Conservation (phyloP, 768 basidiomycete species). For the Russula sp. region DNA sequence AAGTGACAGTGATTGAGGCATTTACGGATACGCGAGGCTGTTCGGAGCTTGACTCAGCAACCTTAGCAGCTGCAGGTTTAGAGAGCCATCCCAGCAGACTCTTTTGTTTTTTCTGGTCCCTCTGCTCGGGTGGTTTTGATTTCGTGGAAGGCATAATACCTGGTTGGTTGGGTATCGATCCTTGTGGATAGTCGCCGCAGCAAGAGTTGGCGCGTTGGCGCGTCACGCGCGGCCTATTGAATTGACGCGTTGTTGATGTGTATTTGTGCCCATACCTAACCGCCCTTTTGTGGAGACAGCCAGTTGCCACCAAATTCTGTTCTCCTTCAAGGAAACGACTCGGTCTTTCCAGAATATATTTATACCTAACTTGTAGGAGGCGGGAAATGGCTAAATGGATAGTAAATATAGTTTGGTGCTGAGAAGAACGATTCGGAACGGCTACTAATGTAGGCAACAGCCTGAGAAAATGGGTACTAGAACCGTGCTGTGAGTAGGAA, state of each 20-base stretch:
- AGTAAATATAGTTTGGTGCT: too few relatives aligned
- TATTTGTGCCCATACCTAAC: not conserved
- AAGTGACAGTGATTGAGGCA: slow-evolving; percentile 5
- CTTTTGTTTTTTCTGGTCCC: slow-evolving; percentile 55
- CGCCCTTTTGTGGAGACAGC: not conserved
- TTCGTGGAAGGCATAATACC: slow-evolving; percentile 13
- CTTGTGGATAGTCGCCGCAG: not conserved
- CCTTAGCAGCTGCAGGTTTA: slow-evolving; percentile 24
- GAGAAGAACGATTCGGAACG: too few relatives aligned
- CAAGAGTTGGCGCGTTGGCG: not conserved
- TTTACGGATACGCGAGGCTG: not conserved
- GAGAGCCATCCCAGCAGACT: slow-evolving; percentile 66
- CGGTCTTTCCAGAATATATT: too few relatives aligned
- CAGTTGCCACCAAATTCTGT: not conserved
- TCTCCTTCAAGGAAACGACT: too few relatives aligned
- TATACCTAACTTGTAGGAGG: too few relatives aligned
- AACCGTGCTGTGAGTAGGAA: not conserved
- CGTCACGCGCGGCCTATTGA: slow-evolving; percentile 3
- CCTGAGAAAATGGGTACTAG: too few relatives aligned
- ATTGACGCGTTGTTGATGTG: slow-evolving; percentile 20
- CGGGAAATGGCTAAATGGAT: too few relatives aligned
- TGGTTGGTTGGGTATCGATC: not conserved
- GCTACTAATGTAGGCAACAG: too few relatives aligned
- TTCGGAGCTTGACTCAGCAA: slow-evolving; percentile 13
- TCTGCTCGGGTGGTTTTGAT: slow-evolving; percentile 11